Conservation (phyloP, 2,329 filamentous ascomycete species). For the Tolypocladium guangdongense region DNA sequence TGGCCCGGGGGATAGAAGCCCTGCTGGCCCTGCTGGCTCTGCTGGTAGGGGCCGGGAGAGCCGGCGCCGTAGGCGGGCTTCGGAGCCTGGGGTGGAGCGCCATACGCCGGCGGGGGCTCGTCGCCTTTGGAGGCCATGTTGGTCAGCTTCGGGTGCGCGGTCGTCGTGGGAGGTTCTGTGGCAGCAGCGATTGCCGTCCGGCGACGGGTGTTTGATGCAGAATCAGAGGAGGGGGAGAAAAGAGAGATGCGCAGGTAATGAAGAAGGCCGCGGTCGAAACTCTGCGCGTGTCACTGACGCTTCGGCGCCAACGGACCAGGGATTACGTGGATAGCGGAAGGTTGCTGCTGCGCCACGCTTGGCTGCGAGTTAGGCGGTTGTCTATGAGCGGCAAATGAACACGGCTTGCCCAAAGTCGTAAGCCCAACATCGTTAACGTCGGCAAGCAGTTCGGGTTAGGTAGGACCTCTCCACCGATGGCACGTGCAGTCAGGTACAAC, state of each 20-base stretch:
- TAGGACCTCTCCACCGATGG: not conserved
- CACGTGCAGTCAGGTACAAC: not conserved
- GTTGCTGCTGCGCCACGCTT: constrained; percentile 22
- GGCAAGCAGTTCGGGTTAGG: not conserved
- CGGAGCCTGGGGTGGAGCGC: constrained; percentile 19
- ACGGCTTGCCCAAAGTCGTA: not conserved
- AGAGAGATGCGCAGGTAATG: not conserved
- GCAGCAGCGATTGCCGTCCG: not conserved
- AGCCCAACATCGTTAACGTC: not conserved
- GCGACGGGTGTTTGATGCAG: not conserved
- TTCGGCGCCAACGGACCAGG: constrained; percentile 1
- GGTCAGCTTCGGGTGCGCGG: not conserved
- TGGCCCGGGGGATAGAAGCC: constrained; percentile 17
- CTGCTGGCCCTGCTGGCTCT: constrained; percentile 8
- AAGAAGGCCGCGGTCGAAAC: constrained; percentile 4
- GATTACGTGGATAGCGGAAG: constrained; percentile 13
- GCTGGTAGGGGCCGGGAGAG: constrained; percentile 13
- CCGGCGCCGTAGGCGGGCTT: constrained; percentile 33
- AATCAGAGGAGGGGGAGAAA: not conserved
- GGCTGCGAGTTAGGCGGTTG: constrained; percentile 5
- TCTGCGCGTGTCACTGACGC: constrained; percentile 2
- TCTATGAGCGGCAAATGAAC: not conserved
- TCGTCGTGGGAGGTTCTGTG: not conserved
- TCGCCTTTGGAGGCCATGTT: constrained; percentile 36
- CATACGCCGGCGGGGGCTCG: constrained; percentile 36